Evolutionary conservation across 2,329 filamentous ascomycete species (phyloP).

Genomic region (Sclerotiophoma versabilis): DNA sequence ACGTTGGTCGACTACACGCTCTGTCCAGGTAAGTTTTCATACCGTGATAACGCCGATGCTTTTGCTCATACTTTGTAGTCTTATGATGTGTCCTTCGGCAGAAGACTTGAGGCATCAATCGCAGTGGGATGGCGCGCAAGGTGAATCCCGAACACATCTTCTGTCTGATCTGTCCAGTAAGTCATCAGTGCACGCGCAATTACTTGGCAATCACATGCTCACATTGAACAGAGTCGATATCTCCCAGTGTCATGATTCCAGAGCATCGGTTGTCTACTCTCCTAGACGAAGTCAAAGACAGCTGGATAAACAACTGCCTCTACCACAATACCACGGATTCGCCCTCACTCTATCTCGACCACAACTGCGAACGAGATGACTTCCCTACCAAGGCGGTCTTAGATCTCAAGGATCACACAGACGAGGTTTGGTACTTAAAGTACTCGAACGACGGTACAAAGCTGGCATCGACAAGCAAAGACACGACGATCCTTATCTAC

Average conservation of each 20-base stretch:
- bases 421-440: slow-evolving; percentile 89
- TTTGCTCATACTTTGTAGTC: slow-evolving; percentile 56
- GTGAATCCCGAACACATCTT: slow-evolving; percentile 74
- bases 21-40: slow-evolving; percentile 69
- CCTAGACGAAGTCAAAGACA: slow-evolving; percentile 81
- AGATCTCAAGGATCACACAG: slow-evolving; percentile 74
- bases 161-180: slow-evolving; percentile 85
- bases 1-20: slow-evolving; percentile 77
- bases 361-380: slow-evolving; percentile 77
- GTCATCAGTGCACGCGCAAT: slow-evolving; percentile 33
- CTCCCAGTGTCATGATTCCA: slow-evolving; percentile 95
- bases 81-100: slow-evolving; percentile 85
- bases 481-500: slow-evolving; percentile 80
- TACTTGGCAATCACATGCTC: slow-evolving; percentile 9
- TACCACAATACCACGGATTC: slow-evolving; percentile 84
- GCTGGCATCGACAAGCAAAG: slow-evolving; percentile 82
- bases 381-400: slow-evolving; percentile 78
- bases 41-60: background rate
- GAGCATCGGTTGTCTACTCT: slow-evolving; percentile 85
- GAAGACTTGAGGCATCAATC: slow-evolving; percentile 80
- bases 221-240: slow-evolving; percentile 74
- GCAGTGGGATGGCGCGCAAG: slow-evolving; percentile 82
- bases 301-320: slow-evolving; percentile 81
- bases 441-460: slow-evolving; percentile 88
- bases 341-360: slow-evolving; percentile 88